These are phyloP conservation scores for Neurospora sp. DNA, from an alignment of 495 filamentous ascomycete species.

Conservation along the genomic window DNA sequence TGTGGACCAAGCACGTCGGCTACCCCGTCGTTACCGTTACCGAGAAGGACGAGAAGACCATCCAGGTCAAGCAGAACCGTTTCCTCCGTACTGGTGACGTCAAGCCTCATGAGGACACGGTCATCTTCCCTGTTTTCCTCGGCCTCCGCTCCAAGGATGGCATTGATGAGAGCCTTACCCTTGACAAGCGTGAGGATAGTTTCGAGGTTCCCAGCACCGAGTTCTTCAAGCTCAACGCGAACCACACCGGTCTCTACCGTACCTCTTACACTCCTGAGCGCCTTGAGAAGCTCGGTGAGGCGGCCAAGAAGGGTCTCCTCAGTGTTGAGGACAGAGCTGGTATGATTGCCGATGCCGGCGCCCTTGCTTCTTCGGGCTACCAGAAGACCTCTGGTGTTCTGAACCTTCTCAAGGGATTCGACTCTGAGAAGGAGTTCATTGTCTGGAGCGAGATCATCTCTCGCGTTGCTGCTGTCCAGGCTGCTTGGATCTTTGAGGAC, in stretches of 20 bases:
- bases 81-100: conserved; percentile 68
- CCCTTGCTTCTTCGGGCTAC: conserved; percentile 81
- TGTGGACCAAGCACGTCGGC: conserved; percentile 72
- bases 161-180: conserved; percentile 49
- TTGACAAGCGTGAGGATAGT: conserved; percentile 63
- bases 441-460: conserved; percentile 89
- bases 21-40: conserved; percentile 64
- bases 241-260: conserved; percentile 66
- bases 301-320: conserved; percentile 75
- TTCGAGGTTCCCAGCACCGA: conserved; percentile 56
- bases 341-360: conserved; percentile 92
- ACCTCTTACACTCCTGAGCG: conserved; percentile 60
- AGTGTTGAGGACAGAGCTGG: conserved; percentile 90
- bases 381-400: conserved; percentile 86
- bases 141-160: conserved; percentile 59
- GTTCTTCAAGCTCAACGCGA: conserved; percentile 73
- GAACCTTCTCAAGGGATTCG: conserved; percentile 75
- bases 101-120: conserved; percentile 74
- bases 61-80: conserved; percentile 64
- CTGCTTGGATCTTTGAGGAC: conserved; percentile 85
- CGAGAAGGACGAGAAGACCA: conserved; percentile 47
- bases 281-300: conserved; percentile 63
- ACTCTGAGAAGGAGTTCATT: conserved; percentile 75
- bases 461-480: conserved; percentile 62
- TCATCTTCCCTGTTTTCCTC: conserved; percentile 64